Base-by-base conservation (phyloP, 2,329 filamentous ascomycete species). In the Talaromyces sp. region DNA sequence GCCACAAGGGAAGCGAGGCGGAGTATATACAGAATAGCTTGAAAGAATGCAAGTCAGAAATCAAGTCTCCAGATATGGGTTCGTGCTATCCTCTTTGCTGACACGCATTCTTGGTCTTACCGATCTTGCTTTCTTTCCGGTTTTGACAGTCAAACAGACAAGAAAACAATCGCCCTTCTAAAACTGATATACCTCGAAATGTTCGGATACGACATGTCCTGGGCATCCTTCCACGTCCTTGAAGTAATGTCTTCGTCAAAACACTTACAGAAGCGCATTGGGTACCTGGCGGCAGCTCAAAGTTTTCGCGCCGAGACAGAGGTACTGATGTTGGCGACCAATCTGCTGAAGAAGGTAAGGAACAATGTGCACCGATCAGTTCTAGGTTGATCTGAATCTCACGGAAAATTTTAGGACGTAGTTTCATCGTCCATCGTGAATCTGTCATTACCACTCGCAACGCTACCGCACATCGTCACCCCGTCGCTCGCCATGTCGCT, bases 171-270 rank as follows among this genome's bases (percentile, higher is more conserved):
- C 39, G 95, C 95, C 54, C 85, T 99, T 62, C 83, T 99, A 74
- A 99, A 99, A 82, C 86, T 99, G 72, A 90, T 97, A 62, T 99
- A 99, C 77, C 87, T 99, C 70, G 95, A 99, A 77, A 99, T 99
- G 95, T 93, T 98, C 71, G 95, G 95, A 14, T 91, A 98, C 76
- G 95, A 98, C 79, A 99, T 99, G 95, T 97, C 94, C 3, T 99
- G 95, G 95, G 95, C 95, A 3, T 93, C 93, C 13, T 99, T 99
- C 80, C 92, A 99, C 77, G 94, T 98, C 61, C 88, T 99, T 57
- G 95, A 99, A 81, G 95, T 99, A 80, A 99, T 99, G 95, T 96
- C 93, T 43, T 96, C 92, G 45, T 84, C 90, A 57, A 98, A 97
- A 76, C 96, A 96, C 77, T 86, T 93, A 70, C 94, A 97, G 79